phyloP scores from a whole-genome alignment of 306 rosid genomes.

The Benincasa hispida region DNA sequence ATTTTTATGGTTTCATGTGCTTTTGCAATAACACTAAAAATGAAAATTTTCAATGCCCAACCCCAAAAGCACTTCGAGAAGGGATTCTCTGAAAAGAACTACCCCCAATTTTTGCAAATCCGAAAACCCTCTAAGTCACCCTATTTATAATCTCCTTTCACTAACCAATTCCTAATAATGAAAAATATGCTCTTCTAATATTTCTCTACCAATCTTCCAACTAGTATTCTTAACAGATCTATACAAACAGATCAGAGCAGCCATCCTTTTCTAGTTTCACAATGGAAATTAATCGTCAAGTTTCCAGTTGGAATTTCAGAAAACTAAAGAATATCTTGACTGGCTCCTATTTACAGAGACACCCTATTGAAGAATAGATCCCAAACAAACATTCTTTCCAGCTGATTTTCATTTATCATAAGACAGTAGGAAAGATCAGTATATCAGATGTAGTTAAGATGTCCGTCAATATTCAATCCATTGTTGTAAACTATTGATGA shows the following conservation, averaged over 20 bases:
- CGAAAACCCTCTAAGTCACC: not conserved
- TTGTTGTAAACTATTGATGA: not conserved
- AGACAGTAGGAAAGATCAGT: not conserved
- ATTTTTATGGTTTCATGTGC: too few relatives aligned
- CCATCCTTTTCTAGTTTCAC: not conserved
- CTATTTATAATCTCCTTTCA: not conserved
- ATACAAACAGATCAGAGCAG: not conserved
- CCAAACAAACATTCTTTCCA: not conserved
- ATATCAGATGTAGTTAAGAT: not conserved
- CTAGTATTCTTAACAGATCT: not conserved
- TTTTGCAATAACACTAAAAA: too few relatives aligned
- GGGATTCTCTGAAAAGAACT: not conserved
- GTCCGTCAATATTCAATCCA: not conserved
- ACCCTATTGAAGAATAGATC: not conserved
- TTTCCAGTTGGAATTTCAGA: not conserved
- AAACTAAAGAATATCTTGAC: not conserved
- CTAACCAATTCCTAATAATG: not conserved
- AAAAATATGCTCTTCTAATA: not conserved
- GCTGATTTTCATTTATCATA: not conserved
- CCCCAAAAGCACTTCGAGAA: not conserved
- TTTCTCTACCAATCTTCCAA: not conserved
- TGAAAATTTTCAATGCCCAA: not conserved
- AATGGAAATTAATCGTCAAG: not conserved
- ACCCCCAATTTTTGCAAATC: not conserved
- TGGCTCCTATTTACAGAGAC: not conserved